Base-by-base conservation (phyloP, 768 basidiomycete genomes). In the Glaciozyma antarctica region DNA sequence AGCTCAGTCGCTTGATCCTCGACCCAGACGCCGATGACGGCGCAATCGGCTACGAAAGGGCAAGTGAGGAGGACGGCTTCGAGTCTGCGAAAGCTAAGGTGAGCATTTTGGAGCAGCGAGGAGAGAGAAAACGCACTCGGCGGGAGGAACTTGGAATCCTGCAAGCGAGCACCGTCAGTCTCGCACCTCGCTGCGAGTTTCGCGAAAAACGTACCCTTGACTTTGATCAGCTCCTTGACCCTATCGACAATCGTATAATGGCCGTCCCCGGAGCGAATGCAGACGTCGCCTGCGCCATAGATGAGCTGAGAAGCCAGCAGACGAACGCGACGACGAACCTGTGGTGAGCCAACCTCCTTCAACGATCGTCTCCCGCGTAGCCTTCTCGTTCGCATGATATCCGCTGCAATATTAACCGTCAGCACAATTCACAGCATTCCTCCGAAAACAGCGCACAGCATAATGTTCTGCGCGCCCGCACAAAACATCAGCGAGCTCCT, bases 261-360 rank as follows among this genome's bases (percentile, higher is more conserved):
- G 0, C 89, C 90, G 0, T 88, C 84, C 3, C 75, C 63, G 66
- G 90, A 86, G 17, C 83, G 77, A 22, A 81, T 74, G 2, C 82
- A 87, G 58, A 93, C 82, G 75, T 94, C 91, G 2, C 91, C 90
- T 0, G 52, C 6, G 4, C 3, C 19, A 8, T 6, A 49, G 5
- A 49, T 17, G 19, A 21, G 38, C 19, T 32, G n/a, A 48, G 32
- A 19, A 41, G 24, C 3, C 26, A 7, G 19, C 28, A 41, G 4
- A 41, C 7, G 38, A 41, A 41, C 13, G 38, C 41, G 28, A 38
- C 1, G 8, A 41, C 62, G 34, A 9, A 65, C 64, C 69, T 12
- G 90, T 92, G 80, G 87, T 89, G 78, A 90, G 85, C 88, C 88
- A 95, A 5, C 83, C 81, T 58, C 88, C 86, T 0, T 76, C 75